Conservation (phyloP, 805 yeast species). For the Candida pseudoglaebosa region DNA sequence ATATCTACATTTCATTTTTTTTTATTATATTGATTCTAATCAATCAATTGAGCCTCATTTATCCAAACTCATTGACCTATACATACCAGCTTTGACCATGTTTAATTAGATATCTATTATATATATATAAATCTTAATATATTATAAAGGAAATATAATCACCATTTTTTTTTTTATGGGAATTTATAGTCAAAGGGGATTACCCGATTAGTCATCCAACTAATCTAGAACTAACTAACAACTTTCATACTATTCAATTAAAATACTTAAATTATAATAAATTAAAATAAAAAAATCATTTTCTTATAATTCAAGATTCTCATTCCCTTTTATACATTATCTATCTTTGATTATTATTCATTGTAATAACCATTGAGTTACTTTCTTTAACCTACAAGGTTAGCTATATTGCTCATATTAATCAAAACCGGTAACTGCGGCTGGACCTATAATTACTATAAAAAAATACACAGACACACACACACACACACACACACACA, state of each 20-base stretch:
- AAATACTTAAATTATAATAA: too few relatives aligned
- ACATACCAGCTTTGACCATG: conserved; percentile 68
- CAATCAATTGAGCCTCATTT: background rate
- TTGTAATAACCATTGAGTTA: conserved; percentile 2
- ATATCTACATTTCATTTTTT: too few relatives aligned
- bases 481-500: too few relatives aligned
- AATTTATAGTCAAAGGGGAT: background rate
- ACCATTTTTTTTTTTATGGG: too few relatives aligned
- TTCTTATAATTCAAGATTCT: too few relatives aligned
- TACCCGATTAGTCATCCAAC: background rate
- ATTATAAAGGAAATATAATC: too few relatives aligned
- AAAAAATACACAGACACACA: too few relatives aligned
- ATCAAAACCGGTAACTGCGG: background rate
- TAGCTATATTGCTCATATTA: background rate
- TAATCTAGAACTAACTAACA: background rate
- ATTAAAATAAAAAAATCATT: background rate
- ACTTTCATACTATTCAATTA: background rate
- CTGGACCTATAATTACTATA: too few relatives aligned
- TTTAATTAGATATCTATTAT: conserved; percentile 18
- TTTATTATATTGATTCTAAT: background rate
- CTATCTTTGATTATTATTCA: too few relatives aligned
- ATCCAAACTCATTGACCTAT: conserved; percentile 1
- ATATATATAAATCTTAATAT: too few relatives aligned
- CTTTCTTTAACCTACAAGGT: conserved; percentile 1
- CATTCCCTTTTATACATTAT: background rate